A percentile compares a stretch with the other conserved stretches of the same genome.
Evolutionary conservation across 78 protist species (phyloP).

Genomic region (Dictyostelium purpureum): DNA sequence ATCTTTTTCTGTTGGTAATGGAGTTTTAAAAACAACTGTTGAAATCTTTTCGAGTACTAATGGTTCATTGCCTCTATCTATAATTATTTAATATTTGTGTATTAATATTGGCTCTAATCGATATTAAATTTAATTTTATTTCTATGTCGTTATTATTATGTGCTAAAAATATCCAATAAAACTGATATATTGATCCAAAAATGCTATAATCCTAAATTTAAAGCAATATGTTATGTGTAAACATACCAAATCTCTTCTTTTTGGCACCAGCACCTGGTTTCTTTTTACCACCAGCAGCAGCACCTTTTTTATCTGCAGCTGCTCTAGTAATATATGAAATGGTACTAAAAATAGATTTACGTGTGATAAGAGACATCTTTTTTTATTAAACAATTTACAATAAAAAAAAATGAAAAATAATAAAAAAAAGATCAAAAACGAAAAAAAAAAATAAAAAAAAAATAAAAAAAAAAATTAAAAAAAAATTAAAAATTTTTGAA

Average conservation of each 20-base stretch:
- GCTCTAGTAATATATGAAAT: conserved; percentile 17
- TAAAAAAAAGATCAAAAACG: neutral
- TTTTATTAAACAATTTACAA: neutral
- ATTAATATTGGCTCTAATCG: neutral
- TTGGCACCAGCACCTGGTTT: conserved; percentile 51
- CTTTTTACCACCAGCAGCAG: conserved; percentile 25
- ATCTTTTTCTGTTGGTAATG: conserved; percentile 1
- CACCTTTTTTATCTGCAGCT: conserved; percentile 2
- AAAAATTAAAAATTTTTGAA: neutral
- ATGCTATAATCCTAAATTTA: too few species aligned
- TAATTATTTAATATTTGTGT: neutral
- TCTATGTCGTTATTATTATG: neutral
- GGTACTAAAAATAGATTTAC: neutral
- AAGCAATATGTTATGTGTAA: too few species aligned
- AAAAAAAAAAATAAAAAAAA: neutral
- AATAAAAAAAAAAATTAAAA: neutral
- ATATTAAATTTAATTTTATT: neutral
- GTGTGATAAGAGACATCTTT: neutral
- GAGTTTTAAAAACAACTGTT: conserved; percentile 13
- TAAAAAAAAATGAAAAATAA: neutral
- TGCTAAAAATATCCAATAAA: neutral
- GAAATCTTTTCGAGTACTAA: conserved; percentile 33
- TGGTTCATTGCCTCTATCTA: conserved; percentile 62
- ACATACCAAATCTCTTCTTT: conserved; percentile 59
- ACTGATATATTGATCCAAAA: neutral